Evolutionary conservation across 371 early-diverging fungal species (phyloP).

Genomic region (Caulochytrium protostelioides): DNA sequence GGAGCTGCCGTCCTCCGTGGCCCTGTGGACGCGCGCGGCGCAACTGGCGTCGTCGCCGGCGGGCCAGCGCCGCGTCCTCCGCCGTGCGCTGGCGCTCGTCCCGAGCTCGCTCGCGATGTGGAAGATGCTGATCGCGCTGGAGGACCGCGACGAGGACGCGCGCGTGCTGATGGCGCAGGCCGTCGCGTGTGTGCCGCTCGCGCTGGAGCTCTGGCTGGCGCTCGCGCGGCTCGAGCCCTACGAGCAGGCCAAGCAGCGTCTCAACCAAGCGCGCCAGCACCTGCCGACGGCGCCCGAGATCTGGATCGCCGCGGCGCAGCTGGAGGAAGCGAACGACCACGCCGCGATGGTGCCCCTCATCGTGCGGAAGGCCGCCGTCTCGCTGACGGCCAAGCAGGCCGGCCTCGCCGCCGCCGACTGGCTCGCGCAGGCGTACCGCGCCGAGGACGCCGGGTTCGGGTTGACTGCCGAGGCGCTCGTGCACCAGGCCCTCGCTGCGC

Average conservation of each 20-base stretch:
- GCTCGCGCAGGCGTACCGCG: no score
- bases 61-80: constrained; percentile 59
- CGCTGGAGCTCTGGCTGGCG: constrained; percentile 86
- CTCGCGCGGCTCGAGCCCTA: constrained; percentile 74
- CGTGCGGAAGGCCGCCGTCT: no score
- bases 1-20: constrained; percentile 69
- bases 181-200: constrained; percentile 70
- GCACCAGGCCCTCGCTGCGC: no score
- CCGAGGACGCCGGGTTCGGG: no score
- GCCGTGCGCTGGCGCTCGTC: constrained; percentile 80
- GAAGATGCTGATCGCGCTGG: constrained; percentile 75
- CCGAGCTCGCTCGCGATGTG: constrained; percentile 79
- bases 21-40: constrained; percentile 79
- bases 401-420: no score
- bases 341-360: no score
- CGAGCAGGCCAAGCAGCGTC: constrained; percentile 66
- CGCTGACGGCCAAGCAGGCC: no score
- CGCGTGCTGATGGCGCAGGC: constrained; percentile 71
- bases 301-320: constrained; percentile 82
- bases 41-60: constrained; percentile 55
- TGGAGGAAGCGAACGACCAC: constrained; percentile 67
- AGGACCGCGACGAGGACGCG: constrained; percentile 81
- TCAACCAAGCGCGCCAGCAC: constrained; percentile 66
- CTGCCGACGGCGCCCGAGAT: constrained; percentile 79
- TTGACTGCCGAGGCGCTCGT: no score